Base-by-base conservation (phyloP, 108 stramenopile genomes). In the Mediolabrus comicus region DNA sequence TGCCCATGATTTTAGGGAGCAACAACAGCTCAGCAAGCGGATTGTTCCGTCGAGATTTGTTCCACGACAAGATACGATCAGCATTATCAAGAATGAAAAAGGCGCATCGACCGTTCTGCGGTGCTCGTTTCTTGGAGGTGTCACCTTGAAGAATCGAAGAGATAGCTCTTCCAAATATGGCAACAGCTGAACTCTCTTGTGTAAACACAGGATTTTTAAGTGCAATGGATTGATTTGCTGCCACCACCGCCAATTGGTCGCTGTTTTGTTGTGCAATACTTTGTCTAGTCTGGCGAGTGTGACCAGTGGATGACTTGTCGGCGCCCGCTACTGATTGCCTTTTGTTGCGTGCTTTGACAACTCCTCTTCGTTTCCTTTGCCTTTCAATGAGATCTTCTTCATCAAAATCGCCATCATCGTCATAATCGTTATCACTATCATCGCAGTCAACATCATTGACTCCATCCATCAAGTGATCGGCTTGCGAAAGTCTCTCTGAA, bases 41-140 rank as follows among this genome's bases (percentile, higher is more conserved):
- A 53, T 86, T 84, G 31, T 52, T 70, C 17, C 63, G 71, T 27
- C 75, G 61, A 30, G 69, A 31, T 53, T 65, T 54, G 30, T 67
- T 80, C 74, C 67, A 65, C 7, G 84, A 69, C 22, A 86, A 63
- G 11, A 92, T 77, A n/a, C 84, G 57, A 30, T 92, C 88, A 1
- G 85, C 88, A 62, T 85, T 72, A 63, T 92, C 91, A 34, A 92
- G 72, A 25, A 92, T 69, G 17, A 92, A 46, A 71, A 91, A 72
- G 8, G 81, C 85, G 24, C 80, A 77, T 14, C 72, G 63, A 26
- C 67, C 58, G 36, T 39, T n/a, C n/a, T 35, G 25, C 3, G 61
- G 38, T 0, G 25, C n/a, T 53, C 41, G 25, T 16, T 59, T 69
- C 25, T 52, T 34, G 2, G 63, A 39, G 19, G 22, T 33, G 39